These are phyloP conservation scores for Cladosporium sp. DNA, from an alignment of 2,329 filamentous ascomycete genomes.

Conservation along the genomic window DNA sequence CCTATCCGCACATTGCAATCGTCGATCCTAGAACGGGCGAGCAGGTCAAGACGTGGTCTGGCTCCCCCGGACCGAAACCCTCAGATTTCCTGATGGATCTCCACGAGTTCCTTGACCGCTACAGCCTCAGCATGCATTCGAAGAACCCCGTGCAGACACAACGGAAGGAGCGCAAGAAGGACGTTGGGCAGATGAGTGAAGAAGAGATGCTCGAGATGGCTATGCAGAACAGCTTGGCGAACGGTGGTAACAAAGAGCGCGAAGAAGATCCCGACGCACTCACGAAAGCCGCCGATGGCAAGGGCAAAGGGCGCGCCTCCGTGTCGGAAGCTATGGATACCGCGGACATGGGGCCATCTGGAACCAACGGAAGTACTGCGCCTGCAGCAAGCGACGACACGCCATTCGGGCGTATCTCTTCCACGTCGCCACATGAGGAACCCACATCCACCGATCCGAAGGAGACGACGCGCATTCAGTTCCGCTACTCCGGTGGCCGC, in stretches of 20 bases:
- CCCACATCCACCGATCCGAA: conserved; percentile 61
- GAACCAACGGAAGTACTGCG: conserved; percentile 14
- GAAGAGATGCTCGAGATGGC: conserved; percentile 97
- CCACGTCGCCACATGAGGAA: conserved; percentile 67
- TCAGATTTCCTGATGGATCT: conserved; percentile 84
- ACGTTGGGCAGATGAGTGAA: conserved; percentile 85
- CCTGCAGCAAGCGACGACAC: conserved; percentile 18
- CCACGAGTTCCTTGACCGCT: conserved; percentile 93
- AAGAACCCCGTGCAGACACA: conserved; percentile 87
- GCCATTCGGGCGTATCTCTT: conserved; percentile 65
- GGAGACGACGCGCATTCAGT: conserved; percentile 78
- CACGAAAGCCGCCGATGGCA: conserved; percentile 52
- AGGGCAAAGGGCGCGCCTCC: not conserved
- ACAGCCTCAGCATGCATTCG: conserved; percentile 78
- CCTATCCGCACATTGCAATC: conserved; percentile 93
- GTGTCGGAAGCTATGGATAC: conserved; percentile 24
- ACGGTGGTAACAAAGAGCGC: conserved; percentile 44
- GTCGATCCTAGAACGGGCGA: conserved; percentile 93
- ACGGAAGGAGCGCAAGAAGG: conserved; percentile 60
- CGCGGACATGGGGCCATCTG: conserved; percentile 18
- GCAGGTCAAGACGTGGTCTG: conserved; percentile 94
- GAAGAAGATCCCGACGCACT: conserved; percentile 80
- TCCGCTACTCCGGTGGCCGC: conserved; percentile 76
- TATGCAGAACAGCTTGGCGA: conserved; percentile 76
- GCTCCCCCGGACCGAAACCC: conserved; percentile 67